These are phyloP conservation scores for Funneliformis mosseae DNA, from an alignment of 192 early-diverging fungal species.

Conservation along the genomic window DNA sequence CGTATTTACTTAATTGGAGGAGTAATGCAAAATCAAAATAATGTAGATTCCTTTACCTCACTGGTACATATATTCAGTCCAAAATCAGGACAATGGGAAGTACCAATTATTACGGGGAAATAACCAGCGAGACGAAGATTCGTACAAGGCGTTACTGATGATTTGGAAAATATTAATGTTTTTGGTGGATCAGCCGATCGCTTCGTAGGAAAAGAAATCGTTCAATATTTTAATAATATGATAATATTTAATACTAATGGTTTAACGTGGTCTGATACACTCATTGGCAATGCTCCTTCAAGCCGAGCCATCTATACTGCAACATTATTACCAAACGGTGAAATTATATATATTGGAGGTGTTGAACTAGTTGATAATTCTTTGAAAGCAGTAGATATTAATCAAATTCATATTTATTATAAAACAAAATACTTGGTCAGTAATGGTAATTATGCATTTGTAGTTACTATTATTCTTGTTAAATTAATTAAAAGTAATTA, in stretches of 20 bases:
- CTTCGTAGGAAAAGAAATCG: not conserved
- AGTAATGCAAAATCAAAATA: not conserved
- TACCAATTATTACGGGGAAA: not conserved
- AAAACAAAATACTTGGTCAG: no score
- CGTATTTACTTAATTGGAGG: constrained; percentile 1
- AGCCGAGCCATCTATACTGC: no score
- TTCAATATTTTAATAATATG: not conserved
- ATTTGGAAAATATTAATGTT: not conserved
- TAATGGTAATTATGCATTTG: no score
- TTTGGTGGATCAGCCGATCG: not conserved
- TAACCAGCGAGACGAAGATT: not conserved
- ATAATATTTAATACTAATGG: not conserved
- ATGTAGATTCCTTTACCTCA: no score
- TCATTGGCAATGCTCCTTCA: no score
- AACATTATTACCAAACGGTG: no score
- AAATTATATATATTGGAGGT: no score
- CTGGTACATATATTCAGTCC: not conserved
- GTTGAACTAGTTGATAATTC: no score
- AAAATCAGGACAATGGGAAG: not conserved
- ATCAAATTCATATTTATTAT: no score
- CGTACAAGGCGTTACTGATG: not conserved
- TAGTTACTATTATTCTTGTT: no score
- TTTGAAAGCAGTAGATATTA: no score
- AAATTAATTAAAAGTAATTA: not conserved
- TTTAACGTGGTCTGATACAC: not conserved